These are phyloP conservation scores for Meripilus lineatus DNA, from an alignment of 1,284 basidiomycete genomes.

Conservation along the genomic window DNA sequence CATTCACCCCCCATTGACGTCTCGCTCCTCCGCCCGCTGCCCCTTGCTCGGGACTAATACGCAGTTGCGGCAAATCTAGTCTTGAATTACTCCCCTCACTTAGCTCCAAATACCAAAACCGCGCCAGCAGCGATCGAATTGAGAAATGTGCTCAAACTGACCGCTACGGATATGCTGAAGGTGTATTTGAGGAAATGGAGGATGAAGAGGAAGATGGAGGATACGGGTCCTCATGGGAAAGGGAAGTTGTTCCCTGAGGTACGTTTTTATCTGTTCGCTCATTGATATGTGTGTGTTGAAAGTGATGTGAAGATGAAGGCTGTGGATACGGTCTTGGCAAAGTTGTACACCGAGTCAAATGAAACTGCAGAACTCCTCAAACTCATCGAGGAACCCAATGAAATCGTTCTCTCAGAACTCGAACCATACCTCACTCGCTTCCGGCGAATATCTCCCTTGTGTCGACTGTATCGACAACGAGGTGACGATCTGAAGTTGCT, in stretches of 20 bases:
- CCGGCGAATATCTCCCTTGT: slow-evolving; percentile 60
- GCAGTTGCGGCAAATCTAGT: slow-evolving; percentile 84
- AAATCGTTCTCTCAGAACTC: slow-evolving; percentile 59
- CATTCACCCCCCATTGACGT: slow-evolving; percentile 22
- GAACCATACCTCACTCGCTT: slow-evolving; percentile 52
- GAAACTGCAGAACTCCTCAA: slow-evolving; percentile 58
- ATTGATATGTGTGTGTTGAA: slow-evolving; percentile 14
- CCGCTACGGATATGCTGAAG: slow-evolving; percentile 67
- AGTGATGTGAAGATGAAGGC: slow-evolving; percentile 41
- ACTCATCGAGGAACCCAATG: slow-evolving; percentile 56
- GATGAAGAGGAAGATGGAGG: slow-evolving; percentile 20
- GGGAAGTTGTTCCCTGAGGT: slow-evolving; percentile 17
- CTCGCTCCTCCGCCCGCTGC: slow-evolving; percentile 15
- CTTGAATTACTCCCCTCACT: slow-evolving; percentile 83
- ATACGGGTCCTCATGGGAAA: slow-evolving; percentile 8
- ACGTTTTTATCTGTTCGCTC: slow-evolving; percentile 14
- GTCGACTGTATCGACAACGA: slow-evolving; percentile 55
- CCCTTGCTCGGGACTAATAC: slow-evolving; percentile 52
- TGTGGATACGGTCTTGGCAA: slow-evolving; percentile 80
- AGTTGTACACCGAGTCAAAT: slow-evolving; percentile 60
- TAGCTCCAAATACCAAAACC: slow-evolving; percentile 63
- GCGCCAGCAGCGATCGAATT: slow-evolving; percentile 68
- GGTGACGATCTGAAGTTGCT: slow-evolving; percentile 60
- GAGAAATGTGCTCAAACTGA: slow-evolving; percentile 48
- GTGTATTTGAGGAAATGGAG: slow-evolving; percentile 53